Base-by-base conservation (phyloP, 1,139 yeast genomes). In the Blastobotrys niveus region DNA sequence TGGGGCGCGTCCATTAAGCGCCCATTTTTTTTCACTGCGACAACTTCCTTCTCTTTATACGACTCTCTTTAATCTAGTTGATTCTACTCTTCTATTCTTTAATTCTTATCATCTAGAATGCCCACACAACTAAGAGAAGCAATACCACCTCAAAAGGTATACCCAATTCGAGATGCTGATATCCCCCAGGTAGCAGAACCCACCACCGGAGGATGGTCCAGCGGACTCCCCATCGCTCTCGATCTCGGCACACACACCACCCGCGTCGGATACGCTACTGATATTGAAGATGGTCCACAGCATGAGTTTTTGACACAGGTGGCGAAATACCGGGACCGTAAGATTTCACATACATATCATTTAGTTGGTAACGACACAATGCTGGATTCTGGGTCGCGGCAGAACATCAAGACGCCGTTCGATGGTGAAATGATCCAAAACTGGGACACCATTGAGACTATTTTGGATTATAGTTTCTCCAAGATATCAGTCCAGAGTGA, bases 371-470 rank as follows among this genome's bases (percentile, higher is more conserved):
- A 83, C 55, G 97, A 89, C 61, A 79, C 81, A 9, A 78, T 73
- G 58, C 61, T 85, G 25, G 97, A 89, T 57, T 74, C 80, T 5
- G 67, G 82, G 6, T 74, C 84, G 38, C 75, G 81, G 51, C 73
- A 85, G 22, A 80, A 82, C 40, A 75, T 86, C 38, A 80, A 78
- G 56, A 71, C 85, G 3, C 96, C 96, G 0, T 91, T 76, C 60
- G 98, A 93, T 63, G 96, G 95, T 0, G 76, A 87, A 2, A 67
- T 87, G 54, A 70, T 91, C 30, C 80, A 94, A 24, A 91, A 89
- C 62, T 93, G 98, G 97, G 98, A 93, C 48, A 77, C 82, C 47
- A 75, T 83, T 7, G 98, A 93, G 61, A 75, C 73, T 46, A 76
- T 91, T 45, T 63, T 93, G 46, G 97, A 91, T 61, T 91, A 88